These are phyloP conservation scores for Aethionema arabicum DNA, from an alignment of 345 rosid species.

Conservation along the genomic window DNA sequence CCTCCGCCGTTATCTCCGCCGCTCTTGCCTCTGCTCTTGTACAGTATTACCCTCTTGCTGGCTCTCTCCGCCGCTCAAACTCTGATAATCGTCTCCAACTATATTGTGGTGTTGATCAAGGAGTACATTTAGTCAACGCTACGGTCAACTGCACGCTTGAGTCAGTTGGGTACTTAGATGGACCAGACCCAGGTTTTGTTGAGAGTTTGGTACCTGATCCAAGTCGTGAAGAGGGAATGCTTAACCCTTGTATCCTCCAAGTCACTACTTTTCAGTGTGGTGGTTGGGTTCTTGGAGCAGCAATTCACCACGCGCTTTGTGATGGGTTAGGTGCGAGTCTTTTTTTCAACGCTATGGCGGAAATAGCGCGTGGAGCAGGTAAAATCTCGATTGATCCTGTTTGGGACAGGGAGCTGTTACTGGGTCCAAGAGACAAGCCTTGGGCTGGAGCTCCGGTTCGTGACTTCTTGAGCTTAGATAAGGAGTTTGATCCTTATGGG, in stretches of 20 bases:
- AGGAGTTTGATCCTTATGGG: slow-evolving; percentile 47
- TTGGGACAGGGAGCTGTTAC: slow-evolving; percentile 57
- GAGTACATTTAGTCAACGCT: slow-evolving; percentile 57
- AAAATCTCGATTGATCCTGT: slow-evolving; percentile 51
- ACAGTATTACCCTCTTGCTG: slow-evolving; percentile 70
- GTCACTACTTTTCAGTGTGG: slow-evolving; percentile 75
- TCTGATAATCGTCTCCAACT: slow-evolving; percentile 46
- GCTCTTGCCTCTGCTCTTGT: slow-evolving; percentile 57
- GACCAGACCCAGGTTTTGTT: slow-evolving; percentile 50
- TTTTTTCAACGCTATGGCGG: slow-evolving; percentile 66
- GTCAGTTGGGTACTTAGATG: slow-evolving; percentile 53
- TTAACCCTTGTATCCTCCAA: slow-evolving; percentile 67
- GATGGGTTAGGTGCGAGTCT: slow-evolving; percentile 85
- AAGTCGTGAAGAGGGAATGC: slow-evolving; percentile 43
- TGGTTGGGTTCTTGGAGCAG: slow-evolving; percentile 68
- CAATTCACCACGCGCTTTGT: slow-evolving; percentile 65
- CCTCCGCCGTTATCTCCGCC: slow-evolving; percentile 43
- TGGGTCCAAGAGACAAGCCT: slow-evolving; percentile 70
- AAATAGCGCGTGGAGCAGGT: slow-evolving; percentile 63
- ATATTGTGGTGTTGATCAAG: slow-evolving; percentile 46
- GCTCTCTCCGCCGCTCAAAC: slow-evolving; percentile 39
- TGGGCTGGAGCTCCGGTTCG: slow-evolving; percentile 50
- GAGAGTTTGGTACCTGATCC: slow-evolving; percentile 67
- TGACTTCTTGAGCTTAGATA: slow-evolving; percentile 50
- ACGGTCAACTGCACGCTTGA: slow-evolving; percentile 55